A percentile compares a stretch with the other conserved stretches of the same genome.
These are phyloP conservation scores for Chalciporus sphaerocephalus DNA, from an alignment of 768 basidiomycete species.

Conservation along the genomic window DNA sequence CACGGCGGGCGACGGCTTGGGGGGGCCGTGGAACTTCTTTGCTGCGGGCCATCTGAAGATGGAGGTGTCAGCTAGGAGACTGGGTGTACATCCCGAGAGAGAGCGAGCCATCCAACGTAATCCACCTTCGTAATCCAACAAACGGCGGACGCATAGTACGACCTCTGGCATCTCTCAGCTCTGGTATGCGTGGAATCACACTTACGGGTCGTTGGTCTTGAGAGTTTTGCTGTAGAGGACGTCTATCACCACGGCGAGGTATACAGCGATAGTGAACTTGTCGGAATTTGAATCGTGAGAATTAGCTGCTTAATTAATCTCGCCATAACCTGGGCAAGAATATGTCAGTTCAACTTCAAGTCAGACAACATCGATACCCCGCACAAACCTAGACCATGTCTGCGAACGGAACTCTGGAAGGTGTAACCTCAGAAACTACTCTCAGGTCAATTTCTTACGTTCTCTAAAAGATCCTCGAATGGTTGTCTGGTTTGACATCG, in stretches of 20 bases:
- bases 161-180: neutral
- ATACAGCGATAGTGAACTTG: conserved; percentile 8
- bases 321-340: too few relatives aligned
- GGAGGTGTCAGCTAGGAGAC: conserved; percentile 15
- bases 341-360: too few relatives aligned
- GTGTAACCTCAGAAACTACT: conserved; percentile 7
- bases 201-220: conserved; percentile 44
- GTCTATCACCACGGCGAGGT: conserved; percentile 22
- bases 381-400: conserved; percentile 21
- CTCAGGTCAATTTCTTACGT: conserved; percentile 1
- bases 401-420: conserved; percentile 21
- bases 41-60: conserved; percentile 76
- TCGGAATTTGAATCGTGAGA: conserved; percentile 29
- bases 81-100: conserved; percentile 33
- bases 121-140: conserved; percentile 4
- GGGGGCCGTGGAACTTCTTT: conserved; percentile 83
- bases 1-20: conserved; percentile 73
- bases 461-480: conserved; percentile 46
- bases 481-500: conserved; percentile 80
- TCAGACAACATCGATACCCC: conserved; percentile 23
- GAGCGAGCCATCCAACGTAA: conserved; percentile 32
- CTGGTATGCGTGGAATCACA: conserved; percentile 21
- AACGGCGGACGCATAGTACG: neutral
- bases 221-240: conserved; percentile 34
- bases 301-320: conserved; percentile 14